Evolutionary conservation across 106 monocot species (phyloP).

Genomic region (Acorus gramineus): DNA sequence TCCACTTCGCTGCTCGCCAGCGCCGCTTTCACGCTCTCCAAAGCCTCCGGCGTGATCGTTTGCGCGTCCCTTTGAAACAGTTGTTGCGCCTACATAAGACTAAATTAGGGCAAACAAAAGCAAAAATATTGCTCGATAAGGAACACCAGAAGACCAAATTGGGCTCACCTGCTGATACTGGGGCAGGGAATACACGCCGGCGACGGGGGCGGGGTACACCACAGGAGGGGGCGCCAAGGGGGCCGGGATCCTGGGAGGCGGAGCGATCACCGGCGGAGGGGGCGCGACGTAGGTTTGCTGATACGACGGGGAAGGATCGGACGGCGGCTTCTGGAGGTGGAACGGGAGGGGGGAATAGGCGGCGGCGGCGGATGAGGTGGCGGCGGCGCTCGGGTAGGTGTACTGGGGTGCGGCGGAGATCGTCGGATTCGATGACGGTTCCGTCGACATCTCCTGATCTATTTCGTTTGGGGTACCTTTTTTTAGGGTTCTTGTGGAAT

Average conservation of each 20-base stretch:
- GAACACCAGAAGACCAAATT: too few species aligned
- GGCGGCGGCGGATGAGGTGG: slow-evolving; percentile 6
- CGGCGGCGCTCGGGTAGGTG: slow-evolving; percentile 7
- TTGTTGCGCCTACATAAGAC: slow-evolving; percentile 60
- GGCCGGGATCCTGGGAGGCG: slow-evolving; percentile 13
- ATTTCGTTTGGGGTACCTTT: too few species aligned
- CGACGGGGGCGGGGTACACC: slow-evolving; percentile 2
- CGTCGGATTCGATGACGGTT: slow-evolving; percentile 9
- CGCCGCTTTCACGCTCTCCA: slow-evolving; percentile 90
- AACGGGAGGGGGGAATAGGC: slow-evolving; percentile 57
- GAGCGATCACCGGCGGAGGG: slow-evolving; percentile 1
- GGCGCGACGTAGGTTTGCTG: slow-evolving; percentile 5
- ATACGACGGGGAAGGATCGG: slow-evolving; percentile 3
- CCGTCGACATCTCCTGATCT: slow-evolving; percentile 13
- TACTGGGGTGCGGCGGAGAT: slow-evolving; percentile 12
- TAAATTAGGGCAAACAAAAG: not conserved
- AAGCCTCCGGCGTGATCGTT: slow-evolving; percentile 82
- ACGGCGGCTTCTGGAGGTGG: slow-evolving; percentile 35
- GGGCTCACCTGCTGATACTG: slow-evolving; percentile 52
- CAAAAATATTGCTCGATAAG: not conserved
- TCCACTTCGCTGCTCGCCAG: slow-evolving; percentile 75
- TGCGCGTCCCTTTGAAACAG: slow-evolving; percentile 91
- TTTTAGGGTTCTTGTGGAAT: too few species aligned
- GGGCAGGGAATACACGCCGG: slow-evolving; percentile 31
- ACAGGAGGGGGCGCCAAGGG: slow-evolving; percentile 6